Base-by-base conservation (phyloP, 306 rosid genomes). In the Glycine soja region DNA sequence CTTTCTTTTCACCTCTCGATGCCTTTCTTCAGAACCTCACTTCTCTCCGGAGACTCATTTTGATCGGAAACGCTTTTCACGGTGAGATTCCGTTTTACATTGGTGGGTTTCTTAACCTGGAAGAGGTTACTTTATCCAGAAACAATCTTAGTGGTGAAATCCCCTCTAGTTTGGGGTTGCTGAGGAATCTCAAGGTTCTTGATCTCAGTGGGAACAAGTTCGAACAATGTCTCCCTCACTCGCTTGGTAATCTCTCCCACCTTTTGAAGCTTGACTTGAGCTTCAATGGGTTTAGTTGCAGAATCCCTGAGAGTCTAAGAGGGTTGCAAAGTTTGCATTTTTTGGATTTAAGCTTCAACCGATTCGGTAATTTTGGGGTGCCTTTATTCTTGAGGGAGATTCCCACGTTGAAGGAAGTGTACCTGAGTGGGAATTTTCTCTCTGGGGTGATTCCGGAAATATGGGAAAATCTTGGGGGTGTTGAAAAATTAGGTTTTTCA, bases 241-340 rank as follows among this genome's bases (percentile, higher is more conserved):
- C 84, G 3, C 14, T 88, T 72, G 93, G 90, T 8, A 77, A 73
- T 59, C 89, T 92, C 57, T 18, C 87, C 8, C 82, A 77, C 75
- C 90, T 92, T 50, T n/a, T 92, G 75, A 91, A 92, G 89, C 88
- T 94, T 50, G 97, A 94, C 45, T 30, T 92, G 74, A 91, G 93
- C 77, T 84, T 51, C 53, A 92, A 94, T 34, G 24, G 47, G 14
- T 81, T 94, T 5, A 43, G 56, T 5, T 93, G 97, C 7, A 50
- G 80, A 80, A 87, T 94, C 65, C 97, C 97, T 2, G 91, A 87
- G 62, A 85, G 86, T 46, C 84, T 90, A 0, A 80, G 46, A 3
- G 59, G 72, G 52, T 42, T 90, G 80, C 53, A 80, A 67, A 81
- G 76, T 4, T 13, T 83, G 79, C 91, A 91, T 80, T 86, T 94